phyloP scores from a whole-genome alignment of 1,284 basidiomycete species.

The Anthracocystis walkeri region DNA sequence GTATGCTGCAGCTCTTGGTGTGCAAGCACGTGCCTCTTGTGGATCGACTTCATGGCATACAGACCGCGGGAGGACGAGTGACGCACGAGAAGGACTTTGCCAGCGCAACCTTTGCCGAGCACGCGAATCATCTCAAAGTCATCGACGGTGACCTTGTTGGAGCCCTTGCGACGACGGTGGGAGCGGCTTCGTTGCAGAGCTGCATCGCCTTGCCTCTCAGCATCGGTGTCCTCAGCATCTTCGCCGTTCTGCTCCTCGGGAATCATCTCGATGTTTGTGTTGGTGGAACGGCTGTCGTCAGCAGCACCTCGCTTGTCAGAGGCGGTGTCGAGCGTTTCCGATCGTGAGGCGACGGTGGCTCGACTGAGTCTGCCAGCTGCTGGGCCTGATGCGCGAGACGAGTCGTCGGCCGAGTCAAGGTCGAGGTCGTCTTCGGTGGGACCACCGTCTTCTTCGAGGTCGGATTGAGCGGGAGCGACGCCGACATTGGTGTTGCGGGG shows the following conservation, averaged over 20 bases:
- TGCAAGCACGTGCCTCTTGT: constrained; percentile 68
- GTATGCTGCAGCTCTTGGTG: constrained; percentile 69
- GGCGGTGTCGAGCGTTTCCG: constrained; percentile 36
- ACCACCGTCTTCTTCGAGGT: constrained; percentile 54
- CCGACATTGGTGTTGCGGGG: constrained; percentile 61
- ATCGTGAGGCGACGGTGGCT: constrained; percentile 27
- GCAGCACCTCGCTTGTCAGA: constrained; percentile 30
- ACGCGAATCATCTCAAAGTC: constrained; percentile 73
- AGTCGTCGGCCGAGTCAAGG: constrained; percentile 49
- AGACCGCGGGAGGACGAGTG: constrained; percentile 58
- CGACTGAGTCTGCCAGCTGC: constrained; percentile 33
- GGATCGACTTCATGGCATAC: constrained; percentile 69
- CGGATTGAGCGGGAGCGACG: constrained; percentile 51
- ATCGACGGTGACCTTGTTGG: constrained; percentile 73
- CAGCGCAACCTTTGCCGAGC: constrained; percentile 69
- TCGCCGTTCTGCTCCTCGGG: constrained; percentile 51
- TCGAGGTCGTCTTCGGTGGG: constrained; percentile 58
- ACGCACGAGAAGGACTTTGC: constrained; percentile 67
- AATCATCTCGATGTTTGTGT: constrained; percentile 55
- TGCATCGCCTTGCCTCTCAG: constrained; percentile 16
- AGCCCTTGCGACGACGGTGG: constrained; percentile 32
- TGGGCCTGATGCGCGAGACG: constrained; percentile 29
- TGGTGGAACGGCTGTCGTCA: constrained; percentile 46
- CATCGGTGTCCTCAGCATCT: constrained; percentile 18
- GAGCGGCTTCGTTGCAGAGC: constrained; percentile 12